Base-by-base conservation (phyloP, 805 yeast species). In the Zygotorulaspora florentina region DNA sequence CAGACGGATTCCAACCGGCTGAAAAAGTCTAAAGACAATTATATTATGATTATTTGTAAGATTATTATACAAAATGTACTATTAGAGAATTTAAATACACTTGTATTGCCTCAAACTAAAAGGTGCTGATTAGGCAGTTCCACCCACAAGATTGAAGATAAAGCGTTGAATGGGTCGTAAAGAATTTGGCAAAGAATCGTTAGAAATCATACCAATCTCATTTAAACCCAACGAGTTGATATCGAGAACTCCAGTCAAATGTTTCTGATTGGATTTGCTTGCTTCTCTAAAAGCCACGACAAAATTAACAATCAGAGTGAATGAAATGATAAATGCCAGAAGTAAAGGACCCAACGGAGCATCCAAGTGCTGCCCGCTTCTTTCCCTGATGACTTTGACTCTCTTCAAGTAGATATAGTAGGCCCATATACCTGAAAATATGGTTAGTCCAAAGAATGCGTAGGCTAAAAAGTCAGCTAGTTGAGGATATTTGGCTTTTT, bases 361-460 rank as follows among this genome's bases (percentile, higher is more conserved):
- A 69, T 91, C 98, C 57, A 91, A 73, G 66, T 90, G 97, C 56
- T 77, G 77, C 41, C 91, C 95, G 23, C 89, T 84, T 66, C 98
- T 80, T 64, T 80, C 82, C 63, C 75, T 79, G 62, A 91, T 93
- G 45, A 83, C 75, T 28, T 73, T 74, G 53, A 90, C 71, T 62
- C 99, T 79, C 54, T 72, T 74, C 61, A 79, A 68, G 68, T 86
- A 91, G 44, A 85, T 80, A 50, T 71, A 74, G 68, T 88, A 91
- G 23, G 96, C 96, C 99, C 99, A 91, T 23, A 79, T 55, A 37
- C 95, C 91, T 35, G 88, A 74, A 64, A 90, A 89, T 16, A 91
- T 54, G 0, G 98, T 88, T 56, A 93, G 71, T 0, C 68, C 83
- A 65, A 91, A 90, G 69, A 90, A 85, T 35, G 81, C 63, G 64